A percentile compares a stretch with the other conserved stretches of the same genome.
Conservation (phyloP, 2,329 filamentous ascomycete genomes). For the Claviceps arundinis region DNA sequence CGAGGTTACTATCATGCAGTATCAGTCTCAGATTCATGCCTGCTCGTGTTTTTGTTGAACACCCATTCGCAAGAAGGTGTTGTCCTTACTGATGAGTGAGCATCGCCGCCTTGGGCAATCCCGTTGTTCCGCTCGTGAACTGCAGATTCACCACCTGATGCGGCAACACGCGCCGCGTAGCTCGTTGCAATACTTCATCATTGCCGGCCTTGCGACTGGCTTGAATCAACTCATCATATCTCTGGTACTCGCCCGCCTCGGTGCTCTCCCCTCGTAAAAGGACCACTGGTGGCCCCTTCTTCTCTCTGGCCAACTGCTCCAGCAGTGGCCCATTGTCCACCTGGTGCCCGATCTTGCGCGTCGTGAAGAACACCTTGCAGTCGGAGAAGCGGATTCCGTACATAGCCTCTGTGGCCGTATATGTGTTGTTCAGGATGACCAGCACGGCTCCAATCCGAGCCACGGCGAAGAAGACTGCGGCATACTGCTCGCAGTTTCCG, state of each 20-base stretch:
- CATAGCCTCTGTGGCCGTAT: conserved; percentile 58
- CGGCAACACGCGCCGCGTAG: conserved; percentile 42
- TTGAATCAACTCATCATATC: conserved; percentile 45
- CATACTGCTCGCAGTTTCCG: conserved; percentile 70
- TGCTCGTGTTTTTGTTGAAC: neutral
- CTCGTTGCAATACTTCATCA: conserved; percentile 35
- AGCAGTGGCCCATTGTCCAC: conserved; percentile 50
- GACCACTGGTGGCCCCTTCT: conserved; percentile 37
- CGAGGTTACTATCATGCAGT: conserved; percentile 31
- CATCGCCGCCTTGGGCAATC: conserved; percentile 61
- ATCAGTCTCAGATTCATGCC: no score
- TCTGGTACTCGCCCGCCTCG: conserved; percentile 38
- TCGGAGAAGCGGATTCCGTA: conserved; percentile 60
- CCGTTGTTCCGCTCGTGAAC: conserved; percentile 65
- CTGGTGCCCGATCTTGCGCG: conserved; percentile 48
- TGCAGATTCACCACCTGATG: conserved; percentile 62
- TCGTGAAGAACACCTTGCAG: conserved; percentile 62
- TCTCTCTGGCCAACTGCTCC: conserved; percentile 32
- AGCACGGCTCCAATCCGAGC: conserved; percentile 54
- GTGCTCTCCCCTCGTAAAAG: conserved; percentile 37
- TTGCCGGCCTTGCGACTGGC: conserved; percentile 33
- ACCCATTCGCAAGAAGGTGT: no score
- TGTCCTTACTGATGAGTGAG: conserved; percentile 50
- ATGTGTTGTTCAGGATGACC: conserved; percentile 73
- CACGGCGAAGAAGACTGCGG: conserved; percentile 60